Conservation (phyloP, 208 protist species). For the Trypanosoma scelopori region DNA sequence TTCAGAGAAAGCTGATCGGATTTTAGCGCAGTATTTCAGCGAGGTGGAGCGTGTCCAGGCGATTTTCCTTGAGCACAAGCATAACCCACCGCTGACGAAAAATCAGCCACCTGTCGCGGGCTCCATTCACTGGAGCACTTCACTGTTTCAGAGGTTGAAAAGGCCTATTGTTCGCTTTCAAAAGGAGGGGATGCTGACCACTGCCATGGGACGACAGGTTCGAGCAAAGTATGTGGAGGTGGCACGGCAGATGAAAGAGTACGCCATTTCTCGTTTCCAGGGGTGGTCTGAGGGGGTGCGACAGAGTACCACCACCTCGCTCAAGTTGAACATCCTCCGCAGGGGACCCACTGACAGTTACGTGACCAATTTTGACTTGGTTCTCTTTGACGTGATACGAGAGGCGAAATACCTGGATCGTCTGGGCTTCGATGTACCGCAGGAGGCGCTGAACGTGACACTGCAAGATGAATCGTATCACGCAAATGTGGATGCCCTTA, state of each 20-base stretch:
- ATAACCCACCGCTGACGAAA: conserved; percentile 94
- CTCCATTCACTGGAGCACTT: conserved; percentile 96
- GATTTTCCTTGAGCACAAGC: conserved; percentile 91
- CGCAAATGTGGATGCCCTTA: conserved; percentile 93
- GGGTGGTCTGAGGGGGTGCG: conserved; percentile 91
- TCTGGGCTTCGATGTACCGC: conserved; percentile 95
- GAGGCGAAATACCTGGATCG: conserved; percentile 98
- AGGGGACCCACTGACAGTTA: conserved; percentile 70
- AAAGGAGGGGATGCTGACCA: conserved; percentile 89
- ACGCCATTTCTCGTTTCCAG: conserved; percentile 88
- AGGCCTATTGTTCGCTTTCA: conserved; percentile 96
- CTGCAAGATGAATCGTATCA: conserved; percentile 98
- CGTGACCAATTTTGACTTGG: conserved; percentile 94
- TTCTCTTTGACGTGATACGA: conserved; percentile 94
- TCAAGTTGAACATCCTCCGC: conserved; percentile 93
- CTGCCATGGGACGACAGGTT: conserved; percentile 89
- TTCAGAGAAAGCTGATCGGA: conserved; percentile 94
- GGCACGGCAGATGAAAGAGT: conserved; percentile 94
- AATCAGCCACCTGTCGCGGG: conserved; percentile 97
- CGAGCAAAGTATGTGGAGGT: conserved; percentile 93
- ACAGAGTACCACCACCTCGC: conserved; percentile 72
- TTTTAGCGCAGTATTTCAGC: conserved; percentile 94
- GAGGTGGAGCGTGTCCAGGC: conserved; percentile 90
- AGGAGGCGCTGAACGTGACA: conserved; percentile 96
- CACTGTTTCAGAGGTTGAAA: conserved; percentile 97